Base-by-base conservation (phyloP, 345 rosid species). In the Salix caprea region DNA sequence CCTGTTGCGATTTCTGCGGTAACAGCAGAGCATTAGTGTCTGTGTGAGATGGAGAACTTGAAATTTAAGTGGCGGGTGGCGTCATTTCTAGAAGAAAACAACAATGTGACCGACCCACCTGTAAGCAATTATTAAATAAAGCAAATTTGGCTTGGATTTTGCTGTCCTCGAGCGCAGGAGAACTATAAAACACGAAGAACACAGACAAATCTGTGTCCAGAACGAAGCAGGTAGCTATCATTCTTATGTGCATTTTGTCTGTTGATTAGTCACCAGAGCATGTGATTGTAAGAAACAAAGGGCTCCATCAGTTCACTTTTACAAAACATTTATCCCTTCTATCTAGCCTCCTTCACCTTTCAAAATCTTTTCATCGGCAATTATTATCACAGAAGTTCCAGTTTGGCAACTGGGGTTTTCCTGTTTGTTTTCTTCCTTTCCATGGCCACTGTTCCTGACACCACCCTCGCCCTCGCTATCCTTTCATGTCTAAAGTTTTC, bases 231-330 rank as follows among this genome's bases (percentile, higher is more conserved):
- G 76, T 39, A 40, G 48, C 70, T 36, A 67, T 68, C 75, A 66
- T 75, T 67, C 66, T 58, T 30, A 65, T 72, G 64, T 62, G 70
- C 82, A 70, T 68, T 79, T 77, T 77, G 83, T 83, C 82, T 66
- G 74, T 85, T 86, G 86, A 85, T 86, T 79, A 78, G 78, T 82
- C 82, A 72, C 83, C 71, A 54, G 78, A 85, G 76, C 84, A 83
- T 68, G 82, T 80, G 83, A 78, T 72, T 65, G 74, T 23, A 73
- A 62, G 65, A 77, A 65, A 39, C 26, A 46, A 76, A 74, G 56
- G 73, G 52, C 54, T 54, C 64, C 26, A 21, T 70, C 36, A 74
- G 82, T 78, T 84, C 34, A 42, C 58, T 70, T 48, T 69, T 46
- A 19, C 10, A 80, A 80, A 9, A n/a, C 26, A n/a, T 8, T 6